phyloP scores from a whole-genome alignment of 257 asterid species.

The Henckelia pumila region DNA sequence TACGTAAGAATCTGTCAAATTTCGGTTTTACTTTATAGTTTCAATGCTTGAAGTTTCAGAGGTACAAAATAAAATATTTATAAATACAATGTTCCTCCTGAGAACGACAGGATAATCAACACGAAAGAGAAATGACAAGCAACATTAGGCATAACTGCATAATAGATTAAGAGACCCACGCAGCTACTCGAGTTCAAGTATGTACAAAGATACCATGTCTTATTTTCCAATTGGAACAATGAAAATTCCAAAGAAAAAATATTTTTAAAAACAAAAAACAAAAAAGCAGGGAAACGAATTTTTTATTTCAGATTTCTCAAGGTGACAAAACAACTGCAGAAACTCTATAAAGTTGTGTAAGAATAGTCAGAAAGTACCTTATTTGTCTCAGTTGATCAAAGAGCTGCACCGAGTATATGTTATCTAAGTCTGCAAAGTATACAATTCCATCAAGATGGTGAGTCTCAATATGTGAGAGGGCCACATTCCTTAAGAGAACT shows the following conservation, averaged over 20 bases:
- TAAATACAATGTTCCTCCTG: neutral
- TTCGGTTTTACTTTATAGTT: neutral
- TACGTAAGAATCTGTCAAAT: neutral
- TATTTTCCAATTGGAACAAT: neutral
- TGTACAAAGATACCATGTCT: neutral
- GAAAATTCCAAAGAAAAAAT: neutral
- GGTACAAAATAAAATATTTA: neutral
- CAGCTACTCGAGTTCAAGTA: too few species aligned
- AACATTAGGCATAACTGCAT: neutral
- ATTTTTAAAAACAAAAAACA: too few species aligned
- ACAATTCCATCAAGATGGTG: conserved; percentile 77
- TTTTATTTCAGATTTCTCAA: neutral
- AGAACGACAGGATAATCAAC: neutral
- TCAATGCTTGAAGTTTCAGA: neutral
- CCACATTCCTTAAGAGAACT: conserved; percentile 54
- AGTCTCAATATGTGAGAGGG: conserved; percentile 65
- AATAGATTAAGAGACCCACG: neutral
- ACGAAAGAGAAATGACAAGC: neutral
- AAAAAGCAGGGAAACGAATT: neutral
- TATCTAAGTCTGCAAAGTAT: conserved; percentile 70
- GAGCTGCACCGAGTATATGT: conserved; percentile 46
- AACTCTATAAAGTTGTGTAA: neutral
- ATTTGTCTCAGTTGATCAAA: conserved; percentile 69
- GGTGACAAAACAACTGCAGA: conserved; percentile 10
- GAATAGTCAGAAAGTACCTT: conserved; percentile 49